Evolutionary conservation across 2,329 filamentous ascomycete genomes (phyloP), one percentile per base, ranked within the genome.

Genomic region (Colletotrichum echinochloae): DNA sequence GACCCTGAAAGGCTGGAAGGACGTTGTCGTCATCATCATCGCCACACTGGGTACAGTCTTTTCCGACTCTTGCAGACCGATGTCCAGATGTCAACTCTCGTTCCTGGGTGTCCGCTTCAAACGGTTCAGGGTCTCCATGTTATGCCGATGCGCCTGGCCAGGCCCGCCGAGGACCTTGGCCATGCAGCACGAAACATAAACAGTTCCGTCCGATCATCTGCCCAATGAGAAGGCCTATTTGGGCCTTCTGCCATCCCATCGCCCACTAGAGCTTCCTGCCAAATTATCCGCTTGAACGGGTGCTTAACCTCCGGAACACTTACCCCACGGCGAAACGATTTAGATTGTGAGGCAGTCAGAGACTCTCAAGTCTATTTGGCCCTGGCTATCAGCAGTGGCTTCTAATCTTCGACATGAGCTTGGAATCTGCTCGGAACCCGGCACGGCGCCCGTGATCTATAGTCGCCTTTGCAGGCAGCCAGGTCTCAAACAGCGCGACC

Each of bases 161-260:
- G n/a, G 30, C 28, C 30, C 52, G 65, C 68, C 49, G 69, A 35
- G 35, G 41, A 46, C 51, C 51, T 49, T 54, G 30, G 51, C 54
- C 62, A 55, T 44, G 54, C 39, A 55, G 39, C 54, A 28, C 60
- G 60, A 71, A 60, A 65, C 69, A 41, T 60, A 3, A 56, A 35
- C 33, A 65, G 60, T 61, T 41, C 60, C 69, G 41, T 60, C 69
- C 28, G 28, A 65, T 65, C 2, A 52, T 65, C 35, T 57, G 55
- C 30, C 60, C 59, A 69, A 64, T 69, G 35, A 33, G 20, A 44
- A n/a, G 39, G 2, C 48, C 35, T 54, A 16, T 18, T 55, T 28
- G 23, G 33, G 8, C 55, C 48, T 51, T 52, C 54, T 70, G 60
- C 60, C 69, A 71, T 71, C 69, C 54, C 39, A 46, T 61, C 55